A percentile compares a stretch with the other conserved stretches of the same genome.
phyloP scores from a whole-genome alignment of 495 filamentous ascomycete genomes.

The Lindgomyces ingoldianus region DNA sequence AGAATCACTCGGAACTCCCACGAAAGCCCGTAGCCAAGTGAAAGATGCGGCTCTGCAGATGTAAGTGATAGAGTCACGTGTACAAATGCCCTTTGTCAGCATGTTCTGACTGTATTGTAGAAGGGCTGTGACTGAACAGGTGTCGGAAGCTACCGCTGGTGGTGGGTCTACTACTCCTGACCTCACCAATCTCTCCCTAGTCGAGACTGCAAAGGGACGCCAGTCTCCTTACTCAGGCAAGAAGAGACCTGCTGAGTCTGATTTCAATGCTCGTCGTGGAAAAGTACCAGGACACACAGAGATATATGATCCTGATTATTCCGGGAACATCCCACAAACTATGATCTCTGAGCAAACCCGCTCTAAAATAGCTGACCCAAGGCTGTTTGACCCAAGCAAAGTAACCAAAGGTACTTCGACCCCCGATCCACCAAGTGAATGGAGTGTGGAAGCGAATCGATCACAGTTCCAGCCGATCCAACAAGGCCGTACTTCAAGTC shows the following conservation, averaged over 20 bases:
- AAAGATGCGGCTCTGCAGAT: constrained; percentile 12
- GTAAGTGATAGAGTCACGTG: constrained; percentile 20
- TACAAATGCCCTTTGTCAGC: not conserved
- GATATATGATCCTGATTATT: constrained; percentile 29
- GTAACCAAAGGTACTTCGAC: constrained; percentile 2
- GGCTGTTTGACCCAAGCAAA: constrained; percentile 20
- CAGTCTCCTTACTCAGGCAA: constrained; percentile 27
- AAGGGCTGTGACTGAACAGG: constrained; percentile 9
- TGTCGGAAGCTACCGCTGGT: constrained; percentile 30
- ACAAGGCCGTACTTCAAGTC: not conserved
- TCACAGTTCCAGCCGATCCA: constrained; percentile 21
- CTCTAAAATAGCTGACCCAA: constrained; percentile 8
- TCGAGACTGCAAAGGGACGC: constrained; percentile 17
- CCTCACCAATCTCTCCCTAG: constrained; percentile 18
- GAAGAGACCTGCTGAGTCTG: constrained; percentile 31
- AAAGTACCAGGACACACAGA: constrained; percentile 22
- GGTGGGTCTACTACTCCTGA: constrained; percentile 26
- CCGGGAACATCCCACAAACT: constrained; percentile 20
- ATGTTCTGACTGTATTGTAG: no score
- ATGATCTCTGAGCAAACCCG: constrained; percentile 12
- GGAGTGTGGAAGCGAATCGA: constrained; percentile 32
- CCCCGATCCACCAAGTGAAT: constrained; percentile 32
- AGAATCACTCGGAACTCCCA: not conserved
- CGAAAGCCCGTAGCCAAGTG: constrained; percentile 11
- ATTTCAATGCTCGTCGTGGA: constrained; percentile 28